Evolutionary conservation across 176 grass and related monocot species (phyloP).

Genomic region (Lolium perenne): DNA sequence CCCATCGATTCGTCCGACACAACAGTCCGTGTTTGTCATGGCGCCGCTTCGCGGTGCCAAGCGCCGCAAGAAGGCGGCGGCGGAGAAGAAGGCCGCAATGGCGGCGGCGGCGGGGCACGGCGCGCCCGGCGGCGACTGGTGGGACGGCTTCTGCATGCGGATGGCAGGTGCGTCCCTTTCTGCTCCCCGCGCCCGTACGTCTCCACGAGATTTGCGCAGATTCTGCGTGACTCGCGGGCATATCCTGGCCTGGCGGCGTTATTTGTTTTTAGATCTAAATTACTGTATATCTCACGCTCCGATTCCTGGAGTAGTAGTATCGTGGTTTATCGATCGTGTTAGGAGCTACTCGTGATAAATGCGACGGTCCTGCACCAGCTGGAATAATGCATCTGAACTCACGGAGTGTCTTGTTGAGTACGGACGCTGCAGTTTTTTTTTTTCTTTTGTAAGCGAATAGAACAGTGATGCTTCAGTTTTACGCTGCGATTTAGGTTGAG

Average conservation of each 20-base stretch:
- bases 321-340: neutral
- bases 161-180: slow-evolving; percentile 51
- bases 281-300: neutral
- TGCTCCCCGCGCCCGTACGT: neutral
- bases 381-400: slow-evolving; percentile 30
- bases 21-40: slow-evolving; percentile 12
- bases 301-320: slow-evolving; percentile 29
- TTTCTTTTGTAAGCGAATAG: neutral
- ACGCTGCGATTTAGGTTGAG: neutral
- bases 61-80: slow-evolving; percentile 53
- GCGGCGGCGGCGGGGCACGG: slow-evolving; percentile 31
- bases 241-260: neutral
- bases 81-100: slow-evolving; percentile 64
- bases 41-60: slow-evolving; percentile 44
- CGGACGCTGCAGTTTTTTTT: neutral
- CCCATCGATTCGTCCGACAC: neutral
- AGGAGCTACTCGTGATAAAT: slow-evolving; percentile 14
- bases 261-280: slow-evolving; percentile 44
- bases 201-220: slow-evolving; percentile 40
- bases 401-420: slow-evolving; percentile 4
- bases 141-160: slow-evolving; percentile 58
- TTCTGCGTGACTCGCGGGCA: neutral
- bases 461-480: slow-evolving; percentile 13
- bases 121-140: slow-evolving; percentile 46
- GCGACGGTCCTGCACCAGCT: neutral